Evolutionary conservation across 495 filamentous ascomycete species (phyloP), one percentile per base, ranked within the genome.

Genomic region (Aspergillus avenaceus): DNA sequence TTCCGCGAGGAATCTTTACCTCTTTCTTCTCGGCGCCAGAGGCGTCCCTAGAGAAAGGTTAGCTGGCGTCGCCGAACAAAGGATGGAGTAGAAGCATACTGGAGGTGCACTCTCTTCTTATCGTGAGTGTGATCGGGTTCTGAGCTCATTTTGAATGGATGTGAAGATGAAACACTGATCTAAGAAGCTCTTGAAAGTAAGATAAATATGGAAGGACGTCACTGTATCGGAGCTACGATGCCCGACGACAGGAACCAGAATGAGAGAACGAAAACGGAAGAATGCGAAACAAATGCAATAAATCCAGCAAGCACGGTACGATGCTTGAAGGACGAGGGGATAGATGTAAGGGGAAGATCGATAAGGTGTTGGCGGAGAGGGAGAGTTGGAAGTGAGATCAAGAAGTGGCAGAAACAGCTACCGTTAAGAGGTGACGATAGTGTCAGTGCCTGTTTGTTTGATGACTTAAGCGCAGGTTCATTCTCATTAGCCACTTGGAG

Each of bases 31-130:
- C 88, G 44, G 87, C 82, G 58, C 91, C 91, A 12, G 92, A 96
- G 61, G 85, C 78, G 73, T 96, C 92, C 74, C 91, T 96, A 41
- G 50, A 50, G 28, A 28, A 45, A 49, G 51, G 66, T 79, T 67
- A 74, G 63, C 59, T 58, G 13, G 55, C 22, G 54, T 49, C 44
- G 47, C 2, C 7, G 18, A 24, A 43, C 16, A 21, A 42, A 25
- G 29, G 22, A 24, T 9, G 16, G 16, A 12, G 16, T 26, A 46
- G 29, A 41, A 66, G 16, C 89, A 65, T 85, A 96, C 90, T 85
- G 81, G 62, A 97, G 74, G 75, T 97, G 88, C 67, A 87, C 84
- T 84, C 95, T 95, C 76, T 86, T 84, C 84, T 96, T 95, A 44
- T 76, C 62, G 41, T 75, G 67, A 34, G 69, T 70, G 63, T 91